Percentiles rank a stretch among this genome's conserved stretches.
These are phyloP conservation scores for Plantago elongata DNA, from an alignment of 257 asterid genomes.

Conservation along the genomic window DNA sequence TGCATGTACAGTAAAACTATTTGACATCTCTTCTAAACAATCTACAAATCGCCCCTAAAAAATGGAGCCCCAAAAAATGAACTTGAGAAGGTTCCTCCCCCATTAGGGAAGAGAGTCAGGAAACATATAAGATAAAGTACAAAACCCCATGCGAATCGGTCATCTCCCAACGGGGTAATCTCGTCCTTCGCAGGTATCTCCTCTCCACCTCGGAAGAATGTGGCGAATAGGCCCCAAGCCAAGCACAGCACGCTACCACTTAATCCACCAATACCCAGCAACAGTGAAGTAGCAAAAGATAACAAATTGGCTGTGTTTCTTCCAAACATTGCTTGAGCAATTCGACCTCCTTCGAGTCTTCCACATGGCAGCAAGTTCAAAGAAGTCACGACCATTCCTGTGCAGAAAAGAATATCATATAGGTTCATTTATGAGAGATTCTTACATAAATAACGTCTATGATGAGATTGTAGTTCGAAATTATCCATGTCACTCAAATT, in stretches of 20 bases:
- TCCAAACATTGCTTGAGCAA: conserved; percentile 85
- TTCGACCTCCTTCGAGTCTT: conserved; percentile 88
- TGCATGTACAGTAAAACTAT: no score
- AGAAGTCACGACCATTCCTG: conserved; percentile 94
- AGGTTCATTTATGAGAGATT: no score
- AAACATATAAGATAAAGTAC: conserved; percentile 77
- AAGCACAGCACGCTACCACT: conserved; percentile 81
- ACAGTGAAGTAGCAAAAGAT: conserved; percentile 58
- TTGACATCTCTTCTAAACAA: background rate
- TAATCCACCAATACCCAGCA: conserved; percentile 77
- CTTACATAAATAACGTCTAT: no score
- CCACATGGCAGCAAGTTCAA: conserved; percentile 85
- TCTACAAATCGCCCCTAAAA: conserved; percentile 58
- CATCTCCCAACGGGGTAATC: conserved; percentile 75
- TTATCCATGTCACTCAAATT: no score
- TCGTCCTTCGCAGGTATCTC: conserved; percentile 88
- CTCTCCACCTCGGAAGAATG: conserved; percentile 87
- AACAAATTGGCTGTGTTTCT: conserved; percentile 52
- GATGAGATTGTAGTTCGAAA: no score
- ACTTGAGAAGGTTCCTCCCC: conserved; percentile 77
- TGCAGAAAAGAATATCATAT: conserved; percentile 2
- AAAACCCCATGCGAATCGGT: conserved; percentile 76
- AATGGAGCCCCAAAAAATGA: conserved; percentile 70
- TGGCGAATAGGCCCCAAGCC: conserved; percentile 85
- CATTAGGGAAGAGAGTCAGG: conserved; percentile 86